A percentile compares a stretch with the other conserved stretches of the same genome.
Evolutionary conservation across 2,329 filamentous ascomycete genomes (phyloP).

Genomic region (Colletotrichum sp.): DNA sequence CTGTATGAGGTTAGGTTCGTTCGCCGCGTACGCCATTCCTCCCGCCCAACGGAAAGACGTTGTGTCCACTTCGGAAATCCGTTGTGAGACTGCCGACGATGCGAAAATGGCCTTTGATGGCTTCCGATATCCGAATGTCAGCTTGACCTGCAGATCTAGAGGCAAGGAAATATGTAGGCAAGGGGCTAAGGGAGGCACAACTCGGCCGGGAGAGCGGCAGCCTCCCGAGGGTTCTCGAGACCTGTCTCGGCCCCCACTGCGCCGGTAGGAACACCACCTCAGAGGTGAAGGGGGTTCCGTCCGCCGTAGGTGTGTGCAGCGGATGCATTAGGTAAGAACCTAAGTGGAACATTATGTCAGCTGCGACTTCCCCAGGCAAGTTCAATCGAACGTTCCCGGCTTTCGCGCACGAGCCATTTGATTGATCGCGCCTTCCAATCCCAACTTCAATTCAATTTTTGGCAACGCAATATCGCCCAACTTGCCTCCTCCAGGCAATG

Average conservation of each 20-base stretch:
- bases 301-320: not conserved
- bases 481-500: not conserved
- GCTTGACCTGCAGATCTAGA: not conserved
- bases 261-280: not conserved
- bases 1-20: not conserved
- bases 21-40: not conserved
- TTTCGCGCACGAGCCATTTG: not conserved
- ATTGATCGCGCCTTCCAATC: not conserved
- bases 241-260: constrained; percentile 2
- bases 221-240: not conserved
- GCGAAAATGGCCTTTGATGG: not conserved
- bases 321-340: not conserved
- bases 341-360: not conserved
- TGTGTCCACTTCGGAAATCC: not conserved
- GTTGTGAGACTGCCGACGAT: not conserved
- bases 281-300: not conserved
- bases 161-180: not conserved
- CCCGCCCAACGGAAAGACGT: not conserved
- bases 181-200: not conserved
- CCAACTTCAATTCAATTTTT: not conserved
- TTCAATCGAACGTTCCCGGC: not conserved
- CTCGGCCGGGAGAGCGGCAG: not conserved
- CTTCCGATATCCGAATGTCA: not conserved
- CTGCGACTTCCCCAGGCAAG: not conserved
- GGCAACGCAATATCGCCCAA: not conserved